These are phyloP conservation scores for Zopfia rhizophila DNA, from an alignment of 2,329 filamentous ascomycete genomes.

Conservation along the genomic window DNA sequence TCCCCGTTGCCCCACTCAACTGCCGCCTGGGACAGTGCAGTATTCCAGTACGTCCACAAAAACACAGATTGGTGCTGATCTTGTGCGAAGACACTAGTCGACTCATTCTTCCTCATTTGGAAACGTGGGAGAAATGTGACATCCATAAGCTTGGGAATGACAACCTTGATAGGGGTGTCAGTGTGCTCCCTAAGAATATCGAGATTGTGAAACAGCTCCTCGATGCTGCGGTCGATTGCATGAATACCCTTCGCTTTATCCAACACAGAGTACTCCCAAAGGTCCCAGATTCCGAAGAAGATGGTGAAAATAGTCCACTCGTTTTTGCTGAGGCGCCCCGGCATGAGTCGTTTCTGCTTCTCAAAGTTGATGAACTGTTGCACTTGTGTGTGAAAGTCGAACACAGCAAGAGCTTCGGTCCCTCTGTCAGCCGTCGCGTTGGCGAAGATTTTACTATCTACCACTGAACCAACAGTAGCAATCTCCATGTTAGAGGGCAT, in stretches of 20 bases:
- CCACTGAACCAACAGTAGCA: conserved; percentile 37
- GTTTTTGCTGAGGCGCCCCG: conserved; percentile 31
- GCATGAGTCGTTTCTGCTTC: conserved; percentile 34
- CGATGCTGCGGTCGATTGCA: conserved; percentile 46
- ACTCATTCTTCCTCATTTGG: conserved; percentile 34
- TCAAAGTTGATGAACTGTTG: conserved; percentile 47
- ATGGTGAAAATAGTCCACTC: conserved; percentile 50
- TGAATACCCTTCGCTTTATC: conserved; percentile 38
- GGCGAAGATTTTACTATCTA: conserved; percentile 43
- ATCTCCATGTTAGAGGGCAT: conserved; percentile 29
- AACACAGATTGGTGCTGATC: conserved; percentile 46
- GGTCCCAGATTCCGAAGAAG: conserved; percentile 50
- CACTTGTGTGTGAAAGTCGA: conserved; percentile 51
- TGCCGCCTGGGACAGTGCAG: conserved; percentile 39
- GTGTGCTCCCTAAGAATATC: conserved; percentile 43
- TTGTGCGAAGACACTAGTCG: conserved; percentile 39
- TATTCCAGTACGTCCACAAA: conserved; percentile 50
- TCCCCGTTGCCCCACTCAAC: conserved; percentile 42
- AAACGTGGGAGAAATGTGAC: conserved; percentile 49
- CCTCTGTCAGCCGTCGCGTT: conserved; percentile 36
- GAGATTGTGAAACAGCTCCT: conserved; percentile 45
- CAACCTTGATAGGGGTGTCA: conserved; percentile 34
- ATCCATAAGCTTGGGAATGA: conserved; percentile 46
- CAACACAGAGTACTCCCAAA: conserved; percentile 44
- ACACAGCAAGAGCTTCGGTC: conserved; percentile 30